These are phyloP conservation scores for Hygrophila difformis DNA, from an alignment of 257 asterid genomes.

Conservation along the genomic window DNA sequence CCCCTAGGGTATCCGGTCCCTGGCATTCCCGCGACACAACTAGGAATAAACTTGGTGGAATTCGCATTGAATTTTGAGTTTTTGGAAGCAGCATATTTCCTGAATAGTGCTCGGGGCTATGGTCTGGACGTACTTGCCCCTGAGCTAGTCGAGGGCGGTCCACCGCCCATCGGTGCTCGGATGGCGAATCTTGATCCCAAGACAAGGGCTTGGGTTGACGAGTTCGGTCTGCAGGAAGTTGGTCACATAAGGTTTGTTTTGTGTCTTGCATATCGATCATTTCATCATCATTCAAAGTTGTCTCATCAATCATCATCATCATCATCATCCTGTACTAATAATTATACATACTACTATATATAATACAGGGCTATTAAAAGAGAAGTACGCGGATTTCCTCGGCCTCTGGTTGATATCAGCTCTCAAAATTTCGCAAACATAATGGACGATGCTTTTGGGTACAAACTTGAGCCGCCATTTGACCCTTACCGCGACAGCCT, in stretches of 20 bases:
- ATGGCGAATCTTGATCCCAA: slow-evolving; percentile 33
- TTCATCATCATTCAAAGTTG: no score
- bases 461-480: slow-evolving; percentile 33
- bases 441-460: slow-evolving; percentile 35
- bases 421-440: slow-evolving; percentile 28
- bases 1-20: slow-evolving; percentile 3
- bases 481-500: slow-evolving; percentile 37
- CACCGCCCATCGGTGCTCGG: slow-evolving; percentile 33
- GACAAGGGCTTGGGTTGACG: slow-evolving; percentile 6
- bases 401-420: slow-evolving; percentile 38
- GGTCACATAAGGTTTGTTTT: slow-evolving; percentile 28
- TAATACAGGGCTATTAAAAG: slow-evolving; percentile 28
- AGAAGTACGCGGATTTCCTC: slow-evolving; percentile 32
- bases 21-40: slow-evolving; percentile 10
- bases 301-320: no score
- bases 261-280: no score
- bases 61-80: slow-evolving; percentile 37
- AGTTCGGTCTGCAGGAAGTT: slow-evolving; percentile 35
- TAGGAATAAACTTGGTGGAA: slow-evolving; percentile 27
- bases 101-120: slow-evolving; percentile 26
- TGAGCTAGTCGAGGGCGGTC: slow-evolving; percentile 28
- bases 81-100: slow-evolving; percentile 34
- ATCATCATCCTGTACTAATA: no score
- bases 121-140: slow-evolving; percentile 38
- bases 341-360: no score